Percentiles rank a stretch among this genome's conserved stretches.
These are phyloP conservation scores for Alternaria triticina DNA, from an alignment of 2,329 filamentous ascomycete species.

Conservation along the genomic window DNA sequence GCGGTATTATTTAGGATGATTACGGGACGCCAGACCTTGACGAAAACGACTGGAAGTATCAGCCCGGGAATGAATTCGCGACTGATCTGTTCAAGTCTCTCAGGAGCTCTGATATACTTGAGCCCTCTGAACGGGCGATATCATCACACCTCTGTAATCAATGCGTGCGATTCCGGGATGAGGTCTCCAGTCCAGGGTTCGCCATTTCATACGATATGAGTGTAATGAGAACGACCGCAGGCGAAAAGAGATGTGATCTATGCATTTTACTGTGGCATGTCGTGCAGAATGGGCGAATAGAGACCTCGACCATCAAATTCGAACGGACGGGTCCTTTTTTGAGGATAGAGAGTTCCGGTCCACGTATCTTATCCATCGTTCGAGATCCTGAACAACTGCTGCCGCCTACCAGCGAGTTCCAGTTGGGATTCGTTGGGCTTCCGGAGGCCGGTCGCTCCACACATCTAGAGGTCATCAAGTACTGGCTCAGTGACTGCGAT, in stretches of 20 bases:
- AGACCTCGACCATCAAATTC: not conserved
- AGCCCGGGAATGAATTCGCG: not conserved
- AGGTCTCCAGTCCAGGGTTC: not conserved
- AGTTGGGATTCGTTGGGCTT: slow-evolving; percentile 14
- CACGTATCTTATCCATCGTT: slow-evolving; percentile 1
- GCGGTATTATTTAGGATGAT: not conserved
- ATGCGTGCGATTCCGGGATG: not conserved
- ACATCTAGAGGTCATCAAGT: slow-evolving; percentile 11
- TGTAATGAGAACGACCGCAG: not conserved
- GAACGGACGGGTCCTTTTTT: slow-evolving; percentile 1
- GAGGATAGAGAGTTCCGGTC: not conserved
- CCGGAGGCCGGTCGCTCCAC: slow-evolving; percentile 5
- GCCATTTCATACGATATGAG: not conserved
- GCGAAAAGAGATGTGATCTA: not conserved
- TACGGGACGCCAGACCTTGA: slow-evolving; percentile 6
- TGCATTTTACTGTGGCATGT: not conserved
- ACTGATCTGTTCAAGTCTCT: not conserved
- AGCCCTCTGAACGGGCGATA: not conserved
- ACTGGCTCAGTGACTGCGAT: slow-evolving; percentile 21
- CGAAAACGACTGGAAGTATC: slow-evolving; percentile 2
- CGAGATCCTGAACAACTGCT: not conserved
- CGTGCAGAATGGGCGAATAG: not conserved
- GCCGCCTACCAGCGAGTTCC: slow-evolving; percentile 6
- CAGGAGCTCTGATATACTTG: not conserved
- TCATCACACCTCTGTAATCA: not conserved